Evolutionary conservation across 495 filamentous ascomycete species (phyloP), one percentile per base, ranked within the genome.

Genomic region (Neurospora sp.): DNA sequence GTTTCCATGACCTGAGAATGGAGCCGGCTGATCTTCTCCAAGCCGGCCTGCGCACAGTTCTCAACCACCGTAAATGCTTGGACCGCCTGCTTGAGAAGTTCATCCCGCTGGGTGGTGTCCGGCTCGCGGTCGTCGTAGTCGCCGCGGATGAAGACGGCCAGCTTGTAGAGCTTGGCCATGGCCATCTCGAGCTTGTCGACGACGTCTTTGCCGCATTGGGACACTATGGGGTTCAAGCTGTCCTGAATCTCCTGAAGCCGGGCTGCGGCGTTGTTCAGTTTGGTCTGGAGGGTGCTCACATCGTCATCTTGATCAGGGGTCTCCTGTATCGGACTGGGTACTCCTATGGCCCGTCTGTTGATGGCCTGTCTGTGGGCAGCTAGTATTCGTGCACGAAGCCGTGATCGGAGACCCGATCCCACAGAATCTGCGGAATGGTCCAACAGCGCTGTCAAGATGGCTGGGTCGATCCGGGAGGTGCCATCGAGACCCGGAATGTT

Each of bases 71-170:
- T 22, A 27, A 71, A 71, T 7, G 70, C 70, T 8, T 46, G 41
- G 18, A 71, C 70, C 4, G 70, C 44, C 42, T 61, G 44, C 42
- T 71, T 37, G 40, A 71, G 70, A 8, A 71, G 44, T 16, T 37
- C 70, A 22, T 71, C 70, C 6, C 16, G 42, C 35, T 61, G 22
- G 14, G 27, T 39, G 41, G n/a, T 18, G 70, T 71, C 70, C 38
- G 44, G 46, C 31, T 71, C 39, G 22, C 42, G 70, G 35, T 31
- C 14, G 35, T 71, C 70, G 35, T 61, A 71, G 16, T 71, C 42
- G 70, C 70, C 70, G 5, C 70, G 70, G 42, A 71, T 71, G 35
- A 71, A 71, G 11, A 61, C 70, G 11, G 70, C 70, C 22, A 71
- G 35, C 22, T 40, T 61, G 42, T 71, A 71, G 14, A 46, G 35